A percentile compares a stretch with the other conserved stretches of the same genome.
These are phyloP conservation scores for Eucalyptus leucophloia DNA, from an alignment of 345 rosid species.

Conservation along the genomic window DNA sequence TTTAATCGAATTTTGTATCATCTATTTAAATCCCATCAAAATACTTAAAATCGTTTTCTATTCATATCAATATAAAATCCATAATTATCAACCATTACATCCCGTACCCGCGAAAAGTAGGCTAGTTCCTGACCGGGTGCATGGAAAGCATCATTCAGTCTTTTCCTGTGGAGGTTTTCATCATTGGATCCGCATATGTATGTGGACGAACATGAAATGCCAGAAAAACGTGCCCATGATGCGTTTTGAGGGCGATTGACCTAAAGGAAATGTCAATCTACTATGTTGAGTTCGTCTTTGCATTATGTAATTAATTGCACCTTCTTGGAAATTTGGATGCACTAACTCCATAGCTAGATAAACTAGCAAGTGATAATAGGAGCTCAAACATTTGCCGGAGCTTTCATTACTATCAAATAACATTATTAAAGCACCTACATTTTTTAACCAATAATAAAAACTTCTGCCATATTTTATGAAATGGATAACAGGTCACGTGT, in stretches of 20 bases:
- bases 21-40: neutral
- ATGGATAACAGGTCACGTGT: neutral
- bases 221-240: neutral
- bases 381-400: neutral
- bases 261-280: neutral
- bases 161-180: neutral
- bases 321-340: neutral
- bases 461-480: neutral
- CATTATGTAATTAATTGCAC: neutral
- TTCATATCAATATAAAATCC: neutral
- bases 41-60: neutral
- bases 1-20: neutral
- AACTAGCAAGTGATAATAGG: neutral
- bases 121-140: neutral
- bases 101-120: neutral
- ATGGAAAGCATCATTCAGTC: neutral
- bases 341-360: neutral
- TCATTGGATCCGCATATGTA: neutral
- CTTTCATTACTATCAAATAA: neutral
- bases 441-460: neutral
- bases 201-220: neutral
- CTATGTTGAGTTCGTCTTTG: neutral
- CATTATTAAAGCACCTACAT: neutral
- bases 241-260: neutral
- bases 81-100: neutral